Evolutionary conservation across 108 stramenopile genomes (phyloP), one percentile per base, ranked within the genome.

Genomic region (Cylindrotheca fusiformis): DNA sequence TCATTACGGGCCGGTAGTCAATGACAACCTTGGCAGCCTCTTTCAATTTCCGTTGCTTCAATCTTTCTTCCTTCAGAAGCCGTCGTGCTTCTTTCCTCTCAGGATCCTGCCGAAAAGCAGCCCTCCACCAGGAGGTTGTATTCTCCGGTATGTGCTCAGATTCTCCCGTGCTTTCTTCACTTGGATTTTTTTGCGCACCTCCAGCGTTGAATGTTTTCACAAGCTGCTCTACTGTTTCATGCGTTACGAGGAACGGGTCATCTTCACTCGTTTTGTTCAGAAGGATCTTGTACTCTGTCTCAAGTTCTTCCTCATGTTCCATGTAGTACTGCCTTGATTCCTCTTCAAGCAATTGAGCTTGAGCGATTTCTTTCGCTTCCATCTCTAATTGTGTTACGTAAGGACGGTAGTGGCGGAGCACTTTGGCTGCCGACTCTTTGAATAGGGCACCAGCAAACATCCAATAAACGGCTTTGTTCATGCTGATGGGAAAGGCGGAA

Each of bases 1-100:
- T 80, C 80, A 85, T 79, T 28, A 91, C 90, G 32, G 82, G 86
- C 5, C 93, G 79, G 62, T 94, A 94, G 58, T 94, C 93, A 18
- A 86, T 68, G 5, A 72, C 74, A 18, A 86, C 79, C 50, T 79
- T 86, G 12, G 79, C 81, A 20, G 85, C 85, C 55, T 75, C 76
- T 44, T 76, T 77, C 28, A 86, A 32, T 3, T 77, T 79, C 46
- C 54, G 69, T 55, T 62, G 72, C 44, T 73, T 74, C 23, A 59
- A 53, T 22, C 68, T 48, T 29, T 66, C 73, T 30, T 52, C 25
- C 17, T 52, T 29, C 21, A 29, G 49, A 26, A 22, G 47, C 23
- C 69, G 54, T 3, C 72, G 60, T 28, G 52, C n/a, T 50, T 68
- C 47, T 20, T 36, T 55, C 41, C 52, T 51, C 54, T 69, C 72